Conservation (phyloP, 2,329 filamentous ascomycete species). For the Aspergillus fumigatiaffinis region DNA sequence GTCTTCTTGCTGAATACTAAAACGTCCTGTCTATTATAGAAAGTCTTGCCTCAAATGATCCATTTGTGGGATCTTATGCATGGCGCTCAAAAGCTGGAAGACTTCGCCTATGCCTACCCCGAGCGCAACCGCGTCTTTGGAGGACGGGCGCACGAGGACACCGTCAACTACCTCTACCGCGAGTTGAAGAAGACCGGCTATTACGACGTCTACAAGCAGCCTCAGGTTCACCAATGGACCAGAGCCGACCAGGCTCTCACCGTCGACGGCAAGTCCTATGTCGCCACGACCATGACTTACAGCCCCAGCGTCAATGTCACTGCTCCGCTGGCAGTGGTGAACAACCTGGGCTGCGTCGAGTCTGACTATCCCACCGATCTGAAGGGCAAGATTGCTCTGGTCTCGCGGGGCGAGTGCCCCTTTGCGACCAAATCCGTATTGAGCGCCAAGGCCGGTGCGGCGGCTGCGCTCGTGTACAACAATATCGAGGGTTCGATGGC, state of each 20-base stretch:
- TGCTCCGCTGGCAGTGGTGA: constrained; percentile 53
- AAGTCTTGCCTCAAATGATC: constrained; percentile 39
- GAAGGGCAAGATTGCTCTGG: constrained; percentile 63
- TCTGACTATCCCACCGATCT: constrained; percentile 60
- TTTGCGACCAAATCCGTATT: constrained; percentile 68
- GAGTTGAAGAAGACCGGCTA: constrained; percentile 45
- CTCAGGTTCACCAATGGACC: constrained; percentile 59
- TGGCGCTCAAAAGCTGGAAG: constrained; percentile 55
- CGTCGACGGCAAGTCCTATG: constrained; percentile 50
- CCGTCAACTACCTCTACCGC: constrained; percentile 59
- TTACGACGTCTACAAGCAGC: constrained; percentile 48
- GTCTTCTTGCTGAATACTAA: not conserved
- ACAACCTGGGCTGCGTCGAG: constrained; percentile 60
- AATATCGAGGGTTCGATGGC: constrained; percentile 59
- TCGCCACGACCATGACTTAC: constrained; percentile 58
- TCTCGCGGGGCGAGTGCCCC: constrained; percentile 65
- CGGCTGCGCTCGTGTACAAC: constrained; percentile 72
- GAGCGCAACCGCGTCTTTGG: constrained; percentile 29
- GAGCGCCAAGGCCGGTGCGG: constrained; percentile 66
- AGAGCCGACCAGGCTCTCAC: constrained; percentile 58
- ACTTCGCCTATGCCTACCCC: constrained; percentile 27
- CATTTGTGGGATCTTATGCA: constrained; percentile 52
- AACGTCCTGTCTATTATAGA: constrained; percentile 4
- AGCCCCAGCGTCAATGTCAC: constrained; percentile 48
- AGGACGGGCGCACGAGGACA: constrained; percentile 57